Evolutionary conservation across 176 grass and related monocot genomes (phyloP).

Genomic region (Oryza glaberrima): DNA sequence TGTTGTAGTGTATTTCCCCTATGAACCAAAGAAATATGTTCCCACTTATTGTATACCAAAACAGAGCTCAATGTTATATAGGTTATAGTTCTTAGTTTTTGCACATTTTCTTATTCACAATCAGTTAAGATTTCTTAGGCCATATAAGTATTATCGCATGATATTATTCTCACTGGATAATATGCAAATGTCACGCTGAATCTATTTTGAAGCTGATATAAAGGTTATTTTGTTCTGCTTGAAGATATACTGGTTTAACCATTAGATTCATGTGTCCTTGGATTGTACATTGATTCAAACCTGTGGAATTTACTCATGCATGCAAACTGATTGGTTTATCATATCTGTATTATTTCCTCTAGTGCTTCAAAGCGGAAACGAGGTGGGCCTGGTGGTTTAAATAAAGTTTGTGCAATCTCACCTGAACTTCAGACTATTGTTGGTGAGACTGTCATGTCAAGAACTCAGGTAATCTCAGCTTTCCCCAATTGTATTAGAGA

Average conservation of each 20-base stretch:
- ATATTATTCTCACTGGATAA: neutral
- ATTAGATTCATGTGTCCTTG: neutral
- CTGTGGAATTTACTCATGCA: conserved; percentile 19
- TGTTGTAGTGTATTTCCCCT: neutral
- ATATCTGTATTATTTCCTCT: conserved; percentile 31
- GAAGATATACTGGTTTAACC: conserved; percentile 19
- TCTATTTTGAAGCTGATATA: neutral
- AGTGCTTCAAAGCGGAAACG: conserved; percentile 74
- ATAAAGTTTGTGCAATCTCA: conserved; percentile 97
- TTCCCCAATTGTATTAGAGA: neutral
- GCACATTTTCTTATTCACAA: neutral
- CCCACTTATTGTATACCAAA: neutral
- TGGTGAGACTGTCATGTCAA: conserved; percentile 92
- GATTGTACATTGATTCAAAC: neutral
- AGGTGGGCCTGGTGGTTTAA: conserved; percentile 91
- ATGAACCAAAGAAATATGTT: neutral
- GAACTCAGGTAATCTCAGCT: conserved; percentile 72
- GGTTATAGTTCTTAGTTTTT: neutral
- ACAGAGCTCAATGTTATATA: neutral
- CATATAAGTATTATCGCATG: neutral
- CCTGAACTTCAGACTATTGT: conserved; percentile 96
- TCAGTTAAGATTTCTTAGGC: neutral
- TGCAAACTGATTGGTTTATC: conserved; percentile 18
- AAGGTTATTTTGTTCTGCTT: conserved; percentile 9
- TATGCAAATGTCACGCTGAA: neutral